A percentile compares a stretch with the other conserved stretches of the same genome.
These are phyloP conservation scores for Chaetomidium leptoderma DNA, from an alignment of 495 filamentous ascomycete genomes.

Conservation along the genomic window DNA sequence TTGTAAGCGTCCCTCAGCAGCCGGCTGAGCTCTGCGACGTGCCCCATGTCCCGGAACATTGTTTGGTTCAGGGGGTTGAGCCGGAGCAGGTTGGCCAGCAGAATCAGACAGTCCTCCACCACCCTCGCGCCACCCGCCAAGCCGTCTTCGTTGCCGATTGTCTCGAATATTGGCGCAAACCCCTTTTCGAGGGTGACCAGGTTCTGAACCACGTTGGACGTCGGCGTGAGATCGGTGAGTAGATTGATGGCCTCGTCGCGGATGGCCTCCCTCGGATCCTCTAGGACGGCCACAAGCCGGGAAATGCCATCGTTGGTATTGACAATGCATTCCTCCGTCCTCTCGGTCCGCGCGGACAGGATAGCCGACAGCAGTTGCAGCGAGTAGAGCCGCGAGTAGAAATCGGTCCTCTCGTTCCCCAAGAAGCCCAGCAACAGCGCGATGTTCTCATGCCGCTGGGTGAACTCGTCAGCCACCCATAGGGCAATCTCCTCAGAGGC, in stretches of 20 bases:
- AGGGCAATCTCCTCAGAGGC: slow-evolving; percentile 94
- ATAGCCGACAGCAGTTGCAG: slow-evolving; percentile 87
- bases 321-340: slow-evolving; percentile 94
- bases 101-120: slow-evolving; percentile 89
- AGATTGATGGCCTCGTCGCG: slow-evolving; percentile 65
- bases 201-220: slow-evolving; percentile 70
- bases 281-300: slow-evolving; percentile 74
- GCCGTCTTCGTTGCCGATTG: slow-evolving; percentile 78
- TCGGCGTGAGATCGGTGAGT: slow-evolving; percentile 50
- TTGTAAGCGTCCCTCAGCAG: slow-evolving; percentile 62
- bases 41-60: slow-evolving; percentile 87
- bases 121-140: slow-evolving; percentile 81
- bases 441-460: slow-evolving; percentile 97
- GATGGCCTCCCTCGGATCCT: slow-evolving; percentile 82
- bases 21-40: slow-evolving; percentile 65
- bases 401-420: slow-evolving; percentile 73
- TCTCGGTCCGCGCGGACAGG: slow-evolving; percentile 76
- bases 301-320: slow-evolving; percentile 84
- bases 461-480: slow-evolving; percentile 97
- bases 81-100: slow-evolving; percentile 85
- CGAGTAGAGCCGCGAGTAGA: slow-evolving; percentile 90
- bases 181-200: slow-evolving; percentile 91
- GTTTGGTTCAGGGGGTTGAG: slow-evolving; percentile 91
- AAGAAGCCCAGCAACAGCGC: slow-evolving; percentile 84
- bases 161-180: slow-evolving; percentile 77